A percentile compares a stretch with the other conserved stretches of the same genome.
Evolutionary conservation across 1,284 basidiomycete species (phyloP).

Genomic region (Sanghuangporus sanghuang): DNA sequence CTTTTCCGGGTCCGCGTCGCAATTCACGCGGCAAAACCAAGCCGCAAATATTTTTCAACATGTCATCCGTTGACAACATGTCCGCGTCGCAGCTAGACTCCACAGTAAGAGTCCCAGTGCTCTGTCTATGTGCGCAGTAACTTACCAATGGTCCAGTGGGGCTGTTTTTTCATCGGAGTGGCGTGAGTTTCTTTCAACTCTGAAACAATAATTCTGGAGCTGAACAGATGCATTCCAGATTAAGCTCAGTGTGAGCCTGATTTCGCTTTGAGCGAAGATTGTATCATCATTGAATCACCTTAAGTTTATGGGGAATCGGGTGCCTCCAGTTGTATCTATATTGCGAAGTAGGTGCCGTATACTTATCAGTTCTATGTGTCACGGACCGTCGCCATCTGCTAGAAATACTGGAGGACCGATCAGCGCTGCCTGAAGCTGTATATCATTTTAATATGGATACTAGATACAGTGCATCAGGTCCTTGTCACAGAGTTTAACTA

Average conservation of each 20-base stretch:
- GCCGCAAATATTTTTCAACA: too few relatives aligned
- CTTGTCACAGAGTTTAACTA: neutral
- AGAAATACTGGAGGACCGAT: neutral
- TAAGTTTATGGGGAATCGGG: conserved; percentile 10
- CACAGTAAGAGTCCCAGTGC: too few relatives aligned
- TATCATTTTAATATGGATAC: neutral
- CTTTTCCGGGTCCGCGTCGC: too few relatives aligned
- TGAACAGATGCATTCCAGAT: neutral
- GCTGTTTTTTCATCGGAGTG: neutral
- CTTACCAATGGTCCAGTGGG: neutral
- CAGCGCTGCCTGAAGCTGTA: neutral
- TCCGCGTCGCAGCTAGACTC: too few relatives aligned
- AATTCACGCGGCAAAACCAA: too few relatives aligned
- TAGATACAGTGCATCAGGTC: neutral
- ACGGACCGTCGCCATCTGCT: neutral
- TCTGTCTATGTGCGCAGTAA: neutral
- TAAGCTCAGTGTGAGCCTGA: neutral
- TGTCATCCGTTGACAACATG: too few relatives aligned
- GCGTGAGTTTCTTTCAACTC: neutral
- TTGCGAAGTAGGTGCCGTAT: neutral
- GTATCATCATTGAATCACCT: neutral
- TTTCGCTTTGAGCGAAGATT: neutral
- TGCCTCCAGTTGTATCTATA: conserved; percentile 9
- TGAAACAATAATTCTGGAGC: neutral
- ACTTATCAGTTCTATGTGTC: neutral